These are phyloP conservation scores for Cryptococcus amylolentus DNA, from an alignment of 1,284 basidiomycete species.

Conservation along the genomic window DNA sequence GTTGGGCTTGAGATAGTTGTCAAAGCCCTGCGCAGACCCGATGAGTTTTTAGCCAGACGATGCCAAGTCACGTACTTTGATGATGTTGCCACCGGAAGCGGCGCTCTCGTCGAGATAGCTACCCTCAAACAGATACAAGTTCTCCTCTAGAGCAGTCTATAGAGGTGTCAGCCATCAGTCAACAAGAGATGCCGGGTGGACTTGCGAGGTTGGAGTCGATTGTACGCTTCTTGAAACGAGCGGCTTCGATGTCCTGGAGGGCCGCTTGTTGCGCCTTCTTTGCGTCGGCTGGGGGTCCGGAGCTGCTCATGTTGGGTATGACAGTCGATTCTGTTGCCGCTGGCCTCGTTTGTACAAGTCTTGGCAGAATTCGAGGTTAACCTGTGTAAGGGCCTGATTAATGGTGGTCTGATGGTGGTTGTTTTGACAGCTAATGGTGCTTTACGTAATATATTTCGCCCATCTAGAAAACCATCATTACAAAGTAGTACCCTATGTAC, in stretches of 20 bases:
- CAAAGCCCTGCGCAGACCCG: slow-evolving; percentile 46
- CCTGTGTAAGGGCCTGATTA: too few species aligned
- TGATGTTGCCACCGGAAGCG: slow-evolving; percentile 49
- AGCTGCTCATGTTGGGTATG: slow-evolving; percentile 28
- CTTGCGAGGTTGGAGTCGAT: slow-evolving; percentile 39
- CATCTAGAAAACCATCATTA: too few species aligned
- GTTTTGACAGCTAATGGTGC: too few species aligned
- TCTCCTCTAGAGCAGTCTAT: slow-evolving; percentile 51
- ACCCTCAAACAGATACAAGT: slow-evolving; percentile 53
- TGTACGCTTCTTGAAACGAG: slow-evolving; percentile 36
- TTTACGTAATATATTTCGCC: too few species aligned
- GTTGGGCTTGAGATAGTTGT: slow-evolving; percentile 52
- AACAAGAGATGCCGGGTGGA: neutral
- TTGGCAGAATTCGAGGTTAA: too few species aligned
- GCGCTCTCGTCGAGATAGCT: slow-evolving; percentile 52
- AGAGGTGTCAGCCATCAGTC: neutral
- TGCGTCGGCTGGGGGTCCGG: slow-evolving; percentile 45
- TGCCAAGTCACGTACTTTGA: slow-evolving; percentile 39
- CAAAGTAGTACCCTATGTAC: too few species aligned
- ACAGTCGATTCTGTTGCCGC: too few species aligned
- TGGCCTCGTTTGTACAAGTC: too few species aligned
- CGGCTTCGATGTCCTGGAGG: slow-evolving; percentile 40
- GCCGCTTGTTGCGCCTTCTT: slow-evolving; percentile 45
- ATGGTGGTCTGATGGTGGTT: too few species aligned
- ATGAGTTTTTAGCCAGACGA: neutral